phyloP scores from a whole-genome alignment of 1,284 basidiomycete species.

The Pseudozyma flocculosa region DNA sequence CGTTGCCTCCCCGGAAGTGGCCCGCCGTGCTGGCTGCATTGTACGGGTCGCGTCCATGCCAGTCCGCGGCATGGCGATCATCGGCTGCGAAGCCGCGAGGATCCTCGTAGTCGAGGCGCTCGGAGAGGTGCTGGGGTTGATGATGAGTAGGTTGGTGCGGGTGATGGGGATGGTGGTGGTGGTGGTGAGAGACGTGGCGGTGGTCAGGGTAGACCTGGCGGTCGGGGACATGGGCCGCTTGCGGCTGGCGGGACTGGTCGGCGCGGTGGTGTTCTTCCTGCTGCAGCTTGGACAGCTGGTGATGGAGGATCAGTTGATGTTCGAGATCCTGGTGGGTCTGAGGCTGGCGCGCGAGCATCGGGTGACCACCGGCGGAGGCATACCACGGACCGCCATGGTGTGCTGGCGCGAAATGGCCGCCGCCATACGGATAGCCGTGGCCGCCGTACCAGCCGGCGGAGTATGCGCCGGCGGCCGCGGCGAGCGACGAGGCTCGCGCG shows the following conservation, averaged over 20 bases:
- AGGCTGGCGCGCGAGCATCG: constrained; percentile 17
- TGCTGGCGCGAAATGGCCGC: too few relatives aligned
- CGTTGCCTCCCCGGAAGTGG: too few relatives aligned
- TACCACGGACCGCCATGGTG: constrained; percentile 19
- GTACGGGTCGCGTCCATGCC: constrained; percentile 7
- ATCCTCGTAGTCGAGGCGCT: not conserved
- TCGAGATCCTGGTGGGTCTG: constrained; percentile 39
- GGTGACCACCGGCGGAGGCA: constrained; percentile 8
- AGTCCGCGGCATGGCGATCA: constrained; percentile 10
- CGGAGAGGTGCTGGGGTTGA: constrained; percentile 4
- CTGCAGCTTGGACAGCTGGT: constrained; percentile 32
- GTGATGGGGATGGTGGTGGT: too few relatives aligned
- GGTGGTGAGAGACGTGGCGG: not conserved
- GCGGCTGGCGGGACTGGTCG: constrained; percentile 5
- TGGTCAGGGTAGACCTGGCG: not conserved
- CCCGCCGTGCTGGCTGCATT: too few relatives aligned
- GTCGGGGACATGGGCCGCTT: constrained; percentile 3
- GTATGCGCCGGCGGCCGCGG: constrained; percentile 11
- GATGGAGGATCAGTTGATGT: constrained; percentile 39
- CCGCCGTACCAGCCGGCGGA: constrained; percentile 12
- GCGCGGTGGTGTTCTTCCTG: constrained; percentile 17
- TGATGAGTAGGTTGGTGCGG: not conserved
- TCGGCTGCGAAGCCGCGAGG: not conserved
- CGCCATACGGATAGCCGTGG: constrained; percentile 10
- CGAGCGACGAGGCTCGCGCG: constrained; percentile 6